Evolutionary conservation across 495 filamentous ascomycete species (phyloP), one percentile per base, ranked within the genome.

Genomic region (Xylaria bambusicola): DNA sequence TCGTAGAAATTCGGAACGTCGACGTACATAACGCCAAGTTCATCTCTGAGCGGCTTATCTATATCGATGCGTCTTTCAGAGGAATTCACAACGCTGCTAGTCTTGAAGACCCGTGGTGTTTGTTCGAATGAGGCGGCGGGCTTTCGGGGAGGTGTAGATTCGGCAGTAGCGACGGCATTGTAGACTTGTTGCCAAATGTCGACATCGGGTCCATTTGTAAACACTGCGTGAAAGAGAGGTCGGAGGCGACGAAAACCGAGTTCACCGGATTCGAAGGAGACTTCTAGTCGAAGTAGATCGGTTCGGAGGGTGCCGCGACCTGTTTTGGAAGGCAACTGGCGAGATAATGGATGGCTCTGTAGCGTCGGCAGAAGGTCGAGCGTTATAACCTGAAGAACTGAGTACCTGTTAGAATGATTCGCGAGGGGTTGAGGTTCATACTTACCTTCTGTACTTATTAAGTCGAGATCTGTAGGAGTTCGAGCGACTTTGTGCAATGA

Each of bases 61-160:
- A 78, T 58, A 62, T 80, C 33, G 53, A 67, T 69, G 50, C 69
- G 66, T 51, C 69, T 56, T 60, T 80, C 68, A 12, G 75, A 78
- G 24, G 71, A 73, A 52, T 78, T 74, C 40, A 60, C 69, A 58
- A 77, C 72, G 61, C 69, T 66, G 62, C 69, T 66, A 41, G 71
- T 75, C 45, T 75, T 80, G 54, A 57, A 63, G 40, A 66, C 64
- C 68, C 61, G 74, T 63, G 65, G 73, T 10, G 71, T 78, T 62
- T 77, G 68, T 54, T 44, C 62, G 52, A 69, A 26, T 13, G 68
- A 65, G 17, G 67, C 64, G 53, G 66, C 63, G 53, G 62, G 36
- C 66, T 56, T 65, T 60, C 61, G 66, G 46, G 68, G 66, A 35
- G 69, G 70, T 36, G 73, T 74, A 17, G 64, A 63, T 67, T 71